These are phyloP conservation scores for Chlorella variabilis DNA, from an alignment of 163 green algal species.

Conservation along the genomic window DNA sequence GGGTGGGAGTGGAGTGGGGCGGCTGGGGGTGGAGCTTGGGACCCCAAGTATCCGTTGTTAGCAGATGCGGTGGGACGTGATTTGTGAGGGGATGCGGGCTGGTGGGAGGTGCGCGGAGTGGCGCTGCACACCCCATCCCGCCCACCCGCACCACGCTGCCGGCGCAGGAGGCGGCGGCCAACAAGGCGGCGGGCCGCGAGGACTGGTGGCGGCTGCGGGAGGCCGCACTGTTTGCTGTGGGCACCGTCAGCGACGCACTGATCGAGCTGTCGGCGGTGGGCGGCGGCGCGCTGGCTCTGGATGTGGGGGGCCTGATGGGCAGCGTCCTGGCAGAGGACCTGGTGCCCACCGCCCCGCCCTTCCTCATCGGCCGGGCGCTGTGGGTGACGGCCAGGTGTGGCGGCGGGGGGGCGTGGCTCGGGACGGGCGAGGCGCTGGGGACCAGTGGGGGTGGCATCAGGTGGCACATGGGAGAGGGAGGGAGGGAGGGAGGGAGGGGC, in stretches of 20 bases:
- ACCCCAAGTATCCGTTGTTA: too few species aligned
- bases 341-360: slow-evolving; percentile 43
- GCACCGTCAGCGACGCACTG: slow-evolving; percentile 55
- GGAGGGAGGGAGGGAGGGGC: too few species aligned
- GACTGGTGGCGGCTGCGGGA: slow-evolving; percentile 84
- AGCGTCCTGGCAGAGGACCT: slow-evolving; percentile 67
- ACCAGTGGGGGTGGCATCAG: too few species aligned
- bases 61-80: too few species aligned
- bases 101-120: too few species aligned
- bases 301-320: slow-evolving; percentile 51
- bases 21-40: not conserved
- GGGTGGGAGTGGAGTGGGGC: not conserved
- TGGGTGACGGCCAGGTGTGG: slow-evolving; percentile 67
- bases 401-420: too few species aligned
- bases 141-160: too few species aligned
- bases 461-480: too few species aligned
- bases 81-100: too few species aligned
- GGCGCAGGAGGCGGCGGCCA: slow-evolving; percentile 26
- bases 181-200: slow-evolving; percentile 40
- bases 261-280: not conserved
- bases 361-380: slow-evolving; percentile 77
- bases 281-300: slow-evolving; percentile 15
- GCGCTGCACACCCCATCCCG: too few species aligned
- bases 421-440: too few species aligned
- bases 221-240: slow-evolving; percentile 77